A percentile compares a stretch with the other conserved stretches of the same genome.
These are phyloP conservation scores for Gossypium gossypioides DNA, from an alignment of 441 rosid species.

Conservation along the genomic window DNA sequence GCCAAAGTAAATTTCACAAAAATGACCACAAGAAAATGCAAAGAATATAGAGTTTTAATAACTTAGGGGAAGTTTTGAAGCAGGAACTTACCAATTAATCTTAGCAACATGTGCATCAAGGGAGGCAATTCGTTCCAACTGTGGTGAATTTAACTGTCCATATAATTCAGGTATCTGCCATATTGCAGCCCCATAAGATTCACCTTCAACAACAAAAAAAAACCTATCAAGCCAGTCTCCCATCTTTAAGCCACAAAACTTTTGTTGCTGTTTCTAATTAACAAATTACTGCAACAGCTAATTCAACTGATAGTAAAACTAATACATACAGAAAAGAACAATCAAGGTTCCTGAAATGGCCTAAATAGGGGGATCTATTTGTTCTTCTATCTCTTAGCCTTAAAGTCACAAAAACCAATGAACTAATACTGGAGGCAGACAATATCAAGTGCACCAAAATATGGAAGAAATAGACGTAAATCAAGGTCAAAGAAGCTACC, in stretches of 20 bases:
- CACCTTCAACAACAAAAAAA: slow-evolving; percentile 37
- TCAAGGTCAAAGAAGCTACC: slow-evolving; percentile 30
- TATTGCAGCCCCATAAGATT: slow-evolving; percentile 78
- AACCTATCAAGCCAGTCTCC: slow-evolving; percentile 11
- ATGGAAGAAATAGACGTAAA: background rate
- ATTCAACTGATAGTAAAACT: background rate
- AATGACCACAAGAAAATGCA: background rate
- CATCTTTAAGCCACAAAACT: background rate
- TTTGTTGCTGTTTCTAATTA: background rate
- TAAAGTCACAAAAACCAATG: background rate
- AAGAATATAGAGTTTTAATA: background rate
- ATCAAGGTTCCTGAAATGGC: background rate
- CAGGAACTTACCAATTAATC: slow-evolving; percentile 56
- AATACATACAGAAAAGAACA: background rate
- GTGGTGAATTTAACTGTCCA: slow-evolving; percentile 79
- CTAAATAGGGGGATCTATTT: background rate
- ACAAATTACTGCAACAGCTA: background rate
- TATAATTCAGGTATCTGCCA: slow-evolving; percentile 94
- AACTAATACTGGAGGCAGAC: background rate
- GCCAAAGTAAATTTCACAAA: slow-evolving; percentile 1
- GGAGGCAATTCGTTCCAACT: slow-evolving; percentile 65
- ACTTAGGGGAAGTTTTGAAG: background rate
- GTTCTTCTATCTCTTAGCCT: background rate
- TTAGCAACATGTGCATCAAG: slow-evolving; percentile 76
- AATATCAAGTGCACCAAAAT: no score